Base-by-base conservation (phyloP, 305 asterid species). In the Nicotiana rustica region DNA sequence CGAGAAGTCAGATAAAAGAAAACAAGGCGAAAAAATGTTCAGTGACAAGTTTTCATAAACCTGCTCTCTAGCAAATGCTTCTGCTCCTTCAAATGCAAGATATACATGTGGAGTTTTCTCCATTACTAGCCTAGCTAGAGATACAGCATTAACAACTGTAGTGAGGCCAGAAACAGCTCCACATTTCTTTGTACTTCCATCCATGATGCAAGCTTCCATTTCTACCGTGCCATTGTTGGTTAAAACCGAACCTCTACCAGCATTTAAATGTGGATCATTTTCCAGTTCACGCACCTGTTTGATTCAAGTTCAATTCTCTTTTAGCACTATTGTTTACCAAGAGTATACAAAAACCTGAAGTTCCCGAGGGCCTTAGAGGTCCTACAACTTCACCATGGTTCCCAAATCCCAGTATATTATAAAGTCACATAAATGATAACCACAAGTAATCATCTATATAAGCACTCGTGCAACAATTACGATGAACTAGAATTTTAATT, bases 191-290 rank as follows among this genome's bases (percentile, higher is more conserved):
- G 94, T 89, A 60, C 84, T 89, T 64, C 98, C 98, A 85, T 92
- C 97, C 96, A 95, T 95, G 75, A 95, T 89, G 83, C 92, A 91
- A 87, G 97, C 98, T 85, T 95, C 98, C 98, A 95, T 95, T 88
- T 95, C 98, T 6, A 92, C 91, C 2, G 95, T 91, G 79, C 94
- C 98, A 57, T 88, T 86, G 88, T 82, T 81, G 6, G 93, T 93
- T 84, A 93, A 86, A 41, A 95, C 97, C 33, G 97, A 95, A 36
- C 97, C 97, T 87, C 83, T 86, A 25, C 98, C 97, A 35, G 97
- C 95, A 86, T 95, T 95, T 78, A 87, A 95, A 81, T 89, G 82
- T 3, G 95, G 96, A 66, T 89, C 55, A 81, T 95, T 91, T 83
- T 93, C 98, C 80, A 93, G 88, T 84, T 89, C 97, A 17, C 96